Evolutionary conservation across 345 rosid genomes (phyloP), one percentile per base, ranked within the genome.

Genomic region (Populus ilicifolia): DNA sequence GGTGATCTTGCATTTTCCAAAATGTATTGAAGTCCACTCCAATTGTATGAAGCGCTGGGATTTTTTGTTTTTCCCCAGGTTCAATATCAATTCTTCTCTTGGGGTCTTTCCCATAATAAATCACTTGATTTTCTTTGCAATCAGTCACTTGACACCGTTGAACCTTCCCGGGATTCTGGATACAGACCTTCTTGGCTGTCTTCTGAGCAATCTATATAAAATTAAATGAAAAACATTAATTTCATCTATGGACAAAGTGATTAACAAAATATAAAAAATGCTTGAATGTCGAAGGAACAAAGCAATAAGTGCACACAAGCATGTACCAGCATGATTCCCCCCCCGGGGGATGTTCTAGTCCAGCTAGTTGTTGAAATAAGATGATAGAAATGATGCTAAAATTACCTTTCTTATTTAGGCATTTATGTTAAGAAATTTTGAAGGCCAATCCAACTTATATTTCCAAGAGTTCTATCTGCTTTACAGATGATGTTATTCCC

Each of bases 131-230:
- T 77, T 94, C 95, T 76, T 84, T 86, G 86, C 89, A 88, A 52
- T 79, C 77, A 6, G 81, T 86, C 73, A 87, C 92, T 77, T 83
- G 85, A 74, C 92, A 91, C 71, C 85, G 82, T 67, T 92, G 91
- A 1, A 96, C 88, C 87, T 79, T 90, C 70, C 98, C 97, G 23
- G 89, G 85, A 70, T 90, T 94, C 88, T 92, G 93, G 71, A 96
- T 88, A 79, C 85, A 87, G 18, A 94, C 99, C 89, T 87, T 91
- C 85, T 92, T 89, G 3, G 98, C 96, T 11, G 93, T 86, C 79
- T 85, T 89, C 84, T 85, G 89, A 71, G 97, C 97, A 87, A 96
- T 87, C 98, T 94, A 72, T 79, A 80, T 8, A 56, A 30, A 38
- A 68, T 54, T 59, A 77, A 70, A 73, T 36, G 27, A 65, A 78